Evolutionary conservation across 352 stramenopile species (phyloP), one percentile per base, ranked within the genome.

Genomic region (Globisporangium yorkense): DNA sequence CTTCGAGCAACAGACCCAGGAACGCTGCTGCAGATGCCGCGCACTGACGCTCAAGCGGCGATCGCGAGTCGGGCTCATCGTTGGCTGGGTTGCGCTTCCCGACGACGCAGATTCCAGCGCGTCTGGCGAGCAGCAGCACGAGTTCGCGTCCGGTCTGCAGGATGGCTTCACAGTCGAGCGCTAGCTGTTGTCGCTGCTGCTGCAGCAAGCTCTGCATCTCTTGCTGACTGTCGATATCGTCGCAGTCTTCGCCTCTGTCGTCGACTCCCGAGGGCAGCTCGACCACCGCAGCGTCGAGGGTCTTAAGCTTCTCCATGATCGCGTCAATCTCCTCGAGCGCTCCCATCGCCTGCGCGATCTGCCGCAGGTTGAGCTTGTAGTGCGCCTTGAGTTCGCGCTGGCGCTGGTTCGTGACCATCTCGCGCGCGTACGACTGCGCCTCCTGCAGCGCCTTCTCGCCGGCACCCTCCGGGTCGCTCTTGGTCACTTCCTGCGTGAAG

Each of bases 281-380:
- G 3, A 73, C 68, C 15, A 56, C 39, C 6, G 10, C 18, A 0
- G 51, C 63, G 35, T 92, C 81, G 31, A 80, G 39, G 1, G 35
- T 47, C 24, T 60, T 64, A 18, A 90, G 33, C 13, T 68, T 56
- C 5, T 76, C 70, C 40, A 88, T 37, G 15, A 74, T 59, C 3
- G 60, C 57, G 35, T 92, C 80, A 51, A 87, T 66, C 39, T 88
- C 78, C 63, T 89, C 78, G 47, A 92, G 58, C 0, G 78, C 67
- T 9, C 71, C 83, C 8, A 88, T 51, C 15, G 83, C 80, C 60
- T 79, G 70, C 2, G 78, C 71, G 2, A 88, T 59, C 1, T 72
- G 60, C 2, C 80, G 68, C 47, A 91, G 71, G 55, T 75, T 72
- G 53, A 62, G 37, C 10, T 77, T 73, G 57, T 91, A 93, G 60